A percentile compares a stretch with the other conserved stretches of the same genome.
phyloP scores from a whole-genome alignment of 306 rosid genomes.

The Calophaca sinica region DNA sequence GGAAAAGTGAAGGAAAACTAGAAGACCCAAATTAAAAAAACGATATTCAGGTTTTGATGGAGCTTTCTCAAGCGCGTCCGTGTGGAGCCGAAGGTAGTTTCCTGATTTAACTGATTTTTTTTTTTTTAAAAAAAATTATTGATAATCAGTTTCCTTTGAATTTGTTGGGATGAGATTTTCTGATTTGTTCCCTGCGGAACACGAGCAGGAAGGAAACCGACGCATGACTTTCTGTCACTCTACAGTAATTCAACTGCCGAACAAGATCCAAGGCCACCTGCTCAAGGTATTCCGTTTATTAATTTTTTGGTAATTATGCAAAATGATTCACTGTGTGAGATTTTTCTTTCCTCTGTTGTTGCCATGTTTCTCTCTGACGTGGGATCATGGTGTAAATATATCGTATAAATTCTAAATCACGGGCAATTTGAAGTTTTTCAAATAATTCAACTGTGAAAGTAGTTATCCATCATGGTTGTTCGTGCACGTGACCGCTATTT shows the following conservation, averaged over 20 bases:
- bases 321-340: constrained; percentile 15
- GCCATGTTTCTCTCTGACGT: constrained; percentile 39
- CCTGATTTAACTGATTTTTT: constrained; percentile 6
- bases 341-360: background rate
- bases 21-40: too few relatives aligned
- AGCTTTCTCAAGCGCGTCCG: constrained; percentile 86
- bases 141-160: background rate
- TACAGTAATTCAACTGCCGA: constrained; percentile 76
- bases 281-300: constrained; percentile 71
- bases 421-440: constrained; percentile 42
- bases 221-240: constrained; percentile 94
- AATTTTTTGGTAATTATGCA: constrained; percentile 38
- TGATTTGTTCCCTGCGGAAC: constrained; percentile 18
- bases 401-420: constrained; percentile 42
- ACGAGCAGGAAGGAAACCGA: constrained; percentile 78
- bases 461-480: constrained; percentile 54
- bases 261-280: constrained; percentile 85
- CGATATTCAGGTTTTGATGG: constrained; percentile 61
- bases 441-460: constrained; percentile 47
- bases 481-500: constrained; percentile 85
- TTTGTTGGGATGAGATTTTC: constrained; percentile 3
- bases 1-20: background rate
- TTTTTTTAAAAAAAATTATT: background rate
- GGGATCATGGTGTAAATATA: constrained; percentile 43
- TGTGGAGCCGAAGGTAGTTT: constrained; percentile 77